Evolutionary conservation across 1,284 basidiomycete genomes (phyloP).

Genomic region (Mycosarcoma maydis): DNA sequence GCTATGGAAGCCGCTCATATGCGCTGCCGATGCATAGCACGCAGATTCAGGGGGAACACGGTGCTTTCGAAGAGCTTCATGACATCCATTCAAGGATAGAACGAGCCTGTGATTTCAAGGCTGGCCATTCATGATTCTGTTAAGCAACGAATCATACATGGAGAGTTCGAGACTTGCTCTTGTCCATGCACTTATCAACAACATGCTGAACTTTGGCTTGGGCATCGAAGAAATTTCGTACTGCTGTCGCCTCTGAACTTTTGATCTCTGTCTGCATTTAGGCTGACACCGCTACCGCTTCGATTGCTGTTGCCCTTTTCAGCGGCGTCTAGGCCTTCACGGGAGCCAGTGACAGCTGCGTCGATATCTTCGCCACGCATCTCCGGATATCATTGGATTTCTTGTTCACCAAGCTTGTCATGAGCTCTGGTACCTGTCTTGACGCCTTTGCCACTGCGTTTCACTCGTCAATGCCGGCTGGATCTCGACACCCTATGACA

Average conservation of each 20-base stretch:
- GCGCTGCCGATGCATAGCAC: too few relatives aligned
- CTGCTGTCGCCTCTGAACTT: conserved; percentile 15
- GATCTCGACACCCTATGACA: conserved; percentile 11
- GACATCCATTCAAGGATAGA: too few relatives aligned
- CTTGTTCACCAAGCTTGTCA: conserved; percentile 16
- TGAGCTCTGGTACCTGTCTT: conserved; percentile 17
- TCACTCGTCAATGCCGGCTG: conserved; percentile 5
- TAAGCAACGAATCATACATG: too few relatives aligned
- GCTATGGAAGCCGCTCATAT: too few relatives aligned
- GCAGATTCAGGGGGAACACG: too few relatives aligned
- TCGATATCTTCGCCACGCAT: conserved; percentile 13
- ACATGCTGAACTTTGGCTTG: conserved; percentile 9
- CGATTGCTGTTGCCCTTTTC: conserved; percentile 10
- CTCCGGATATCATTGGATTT: too few relatives aligned
- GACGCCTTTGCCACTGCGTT: conserved; percentile 11
- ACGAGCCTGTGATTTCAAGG: too few relatives aligned
- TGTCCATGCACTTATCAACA: conserved; percentile 3
- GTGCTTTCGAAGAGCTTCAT: too few relatives aligned
- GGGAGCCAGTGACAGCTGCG: conserved; percentile 8
- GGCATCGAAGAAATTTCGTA: conserved; percentile 15
- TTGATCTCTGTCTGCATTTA: conserved; percentile 18
- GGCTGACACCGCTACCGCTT: conserved; percentile 10
- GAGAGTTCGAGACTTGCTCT: conserved; percentile 1
- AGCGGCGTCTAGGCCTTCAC: conserved; percentile 19
- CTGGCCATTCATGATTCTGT: too few relatives aligned